phyloP scores from a whole-genome alignment of 2,329 filamentous ascomycete genomes.

The Talaromyces albobiverticillius region DNA sequence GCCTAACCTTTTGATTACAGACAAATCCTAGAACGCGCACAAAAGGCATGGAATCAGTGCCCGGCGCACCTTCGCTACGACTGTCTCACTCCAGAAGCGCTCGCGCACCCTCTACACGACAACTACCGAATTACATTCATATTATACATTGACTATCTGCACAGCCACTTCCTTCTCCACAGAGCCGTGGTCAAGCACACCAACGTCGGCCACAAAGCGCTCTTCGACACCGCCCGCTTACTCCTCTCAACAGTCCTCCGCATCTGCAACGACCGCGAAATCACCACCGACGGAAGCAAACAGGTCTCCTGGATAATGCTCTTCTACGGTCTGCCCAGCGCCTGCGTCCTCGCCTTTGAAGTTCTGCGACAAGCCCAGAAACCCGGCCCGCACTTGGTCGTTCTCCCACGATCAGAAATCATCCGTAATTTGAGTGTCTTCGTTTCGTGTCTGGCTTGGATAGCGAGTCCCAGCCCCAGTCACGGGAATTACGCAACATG shows the following conservation, averaged over 20 bases:
- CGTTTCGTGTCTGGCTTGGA: slow-evolving; percentile 27
- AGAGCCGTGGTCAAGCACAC: slow-evolving; percentile 32
- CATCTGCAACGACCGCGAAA: slow-evolving; percentile 26
- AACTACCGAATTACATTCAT: slow-evolving; percentile 18
- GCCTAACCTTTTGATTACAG: not conserved
- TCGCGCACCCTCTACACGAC: slow-evolving; percentile 8
- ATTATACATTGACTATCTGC: slow-evolving; percentile 33
- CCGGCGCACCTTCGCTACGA: slow-evolving; percentile 21
- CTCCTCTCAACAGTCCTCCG: slow-evolving; percentile 28
- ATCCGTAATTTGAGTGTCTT: slow-evolving; percentile 23
- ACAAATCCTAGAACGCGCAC: slow-evolving; percentile 18
- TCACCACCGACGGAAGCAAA: slow-evolving; percentile 28
- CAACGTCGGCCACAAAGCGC: slow-evolving; percentile 27
- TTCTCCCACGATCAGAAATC: slow-evolving; percentile 21
- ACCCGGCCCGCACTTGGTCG: slow-evolving; percentile 18
- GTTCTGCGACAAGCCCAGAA: slow-evolving; percentile 30
- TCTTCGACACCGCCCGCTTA: slow-evolving; percentile 32
- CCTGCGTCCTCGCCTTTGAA: slow-evolving; percentile 28
- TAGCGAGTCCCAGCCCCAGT: slow-evolving; percentile 29
- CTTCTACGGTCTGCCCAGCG: slow-evolving; percentile 26
- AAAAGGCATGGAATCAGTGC: slow-evolving; percentile 19
- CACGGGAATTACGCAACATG: slow-evolving; percentile 35
- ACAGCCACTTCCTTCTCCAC: slow-evolving; percentile 34
- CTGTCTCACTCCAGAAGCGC: slow-evolving; percentile 16
- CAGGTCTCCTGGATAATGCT: slow-evolving; percentile 35